Conservation (phyloP, 495 filamentous ascomycete genomes). For the Alectoria sarmentosa region DNA sequence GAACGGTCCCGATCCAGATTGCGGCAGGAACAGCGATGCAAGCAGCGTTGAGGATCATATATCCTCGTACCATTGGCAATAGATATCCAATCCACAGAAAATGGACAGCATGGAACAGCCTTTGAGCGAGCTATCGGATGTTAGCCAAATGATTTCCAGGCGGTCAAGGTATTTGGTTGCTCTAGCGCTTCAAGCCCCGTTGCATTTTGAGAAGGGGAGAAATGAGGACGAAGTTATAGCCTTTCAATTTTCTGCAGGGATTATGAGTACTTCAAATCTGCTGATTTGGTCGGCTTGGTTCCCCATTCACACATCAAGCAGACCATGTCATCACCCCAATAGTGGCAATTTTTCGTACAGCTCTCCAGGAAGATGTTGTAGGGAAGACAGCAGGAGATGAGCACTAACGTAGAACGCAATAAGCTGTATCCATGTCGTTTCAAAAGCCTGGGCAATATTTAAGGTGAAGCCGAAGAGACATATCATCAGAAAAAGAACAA, state of each 20-base stretch:
- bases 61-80: constrained; percentile 46
- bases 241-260: not conserved
- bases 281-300: not conserved
- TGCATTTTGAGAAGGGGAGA: not conserved
- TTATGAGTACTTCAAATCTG: not conserved
- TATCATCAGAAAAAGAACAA: constrained; percentile 46
- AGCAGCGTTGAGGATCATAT: constrained; percentile 42
- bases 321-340: not conserved
- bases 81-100: constrained; percentile 36
- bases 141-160: not conserved
- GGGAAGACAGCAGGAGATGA: not conserved
- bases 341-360: not conserved
- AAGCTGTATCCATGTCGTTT: constrained; percentile 43
- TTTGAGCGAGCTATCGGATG: constrained; percentile 36
- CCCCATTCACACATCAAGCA: not conserved
- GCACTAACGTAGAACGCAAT: constrained; percentile 43
- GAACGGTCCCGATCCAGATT: constrained; percentile 49
- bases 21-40: constrained; percentile 34
- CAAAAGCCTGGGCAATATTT: constrained; percentile 47
- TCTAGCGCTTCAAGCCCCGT: not conserved
- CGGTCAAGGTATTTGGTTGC: not conserved
- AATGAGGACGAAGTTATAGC: not conserved
- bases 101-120: constrained; percentile 43
- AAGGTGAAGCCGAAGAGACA: constrained; percentile 52
- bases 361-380: not conserved